Base-by-base conservation (phyloP, 192 early-diverging fungal species). In the Backusella tuberculispora region DNA sequence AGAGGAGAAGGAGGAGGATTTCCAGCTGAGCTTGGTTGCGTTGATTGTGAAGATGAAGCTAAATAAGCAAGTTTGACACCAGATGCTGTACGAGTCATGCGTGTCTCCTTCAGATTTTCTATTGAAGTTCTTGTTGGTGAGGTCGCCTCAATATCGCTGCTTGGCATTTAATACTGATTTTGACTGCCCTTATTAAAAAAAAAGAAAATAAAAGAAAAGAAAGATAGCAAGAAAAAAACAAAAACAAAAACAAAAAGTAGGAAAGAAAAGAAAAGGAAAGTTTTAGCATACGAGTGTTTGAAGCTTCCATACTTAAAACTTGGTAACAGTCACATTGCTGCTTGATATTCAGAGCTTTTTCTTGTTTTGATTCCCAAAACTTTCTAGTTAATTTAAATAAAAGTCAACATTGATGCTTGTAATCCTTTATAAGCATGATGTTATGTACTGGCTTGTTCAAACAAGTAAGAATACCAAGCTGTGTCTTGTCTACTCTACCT, bases 51-150 rank as follows among this genome's bases (percentile, higher is more conserved):
- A 46, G 42, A 29, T 26, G 68, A 45, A 17, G 68, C 44, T 21
- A 69, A 47, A 21, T 69, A 69, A 24, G 68, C 43, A 47, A 69
- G 26, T 47, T 69, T 69, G 43, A 69, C 68, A 47, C 68, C 44
- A 46, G 44, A 47, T 45, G 68, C 68, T 47, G 68, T 46, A 47
- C 68, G 68, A n/a, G 40, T 17, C 44, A 24, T 69, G 14, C 44
- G 68, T 47, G 43, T 44, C 5, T 69, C 53, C 21, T 60, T 60
- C 21, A 60, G 53, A 60, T 60, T 60, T 7, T 60, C 53, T 60
- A 60, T 60, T 60, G 53, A 60, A 60, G 53, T 60, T 60, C 53
- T 60, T 26, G 53, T 60, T 26, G 53, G 53, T 26, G 53, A 60
- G 4, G 53, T 26, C 53, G 53, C 21, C n/a, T 60, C 53, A 24